A percentile compares a stretch with the other conserved stretches of the same genome.
These are phyloP conservation scores for Euphrasia arctica DNA, from an alignment of 305 asterid genomes.

Conservation along the genomic window DNA sequence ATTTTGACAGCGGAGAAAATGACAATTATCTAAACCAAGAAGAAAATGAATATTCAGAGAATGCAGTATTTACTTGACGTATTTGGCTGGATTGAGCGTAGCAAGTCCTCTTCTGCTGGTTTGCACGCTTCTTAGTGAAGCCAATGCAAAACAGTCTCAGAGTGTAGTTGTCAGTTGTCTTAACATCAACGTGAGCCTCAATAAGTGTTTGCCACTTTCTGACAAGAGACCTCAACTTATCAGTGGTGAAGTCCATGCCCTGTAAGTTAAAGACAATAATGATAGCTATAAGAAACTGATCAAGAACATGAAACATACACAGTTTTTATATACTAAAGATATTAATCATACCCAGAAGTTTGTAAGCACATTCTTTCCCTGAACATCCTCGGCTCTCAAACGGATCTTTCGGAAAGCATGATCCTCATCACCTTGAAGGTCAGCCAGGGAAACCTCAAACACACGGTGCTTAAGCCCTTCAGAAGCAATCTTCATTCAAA, in stretches of 20 bases:
- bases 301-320: not conserved
- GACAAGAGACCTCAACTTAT: slow-evolving; percentile 81
- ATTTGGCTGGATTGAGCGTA: slow-evolving; percentile 90
- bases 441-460: slow-evolving; percentile 82
- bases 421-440: slow-evolving; percentile 79
- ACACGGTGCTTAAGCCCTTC: slow-evolving; percentile 94
- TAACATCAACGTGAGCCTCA: slow-evolving; percentile 94
- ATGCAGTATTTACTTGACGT: slow-evolving; percentile 50
- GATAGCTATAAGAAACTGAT: slow-evolving; percentile 4
- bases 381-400: slow-evolving; percentile 90
- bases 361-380: slow-evolving; percentile 85
- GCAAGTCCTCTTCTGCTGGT: slow-evolving; percentile 93
- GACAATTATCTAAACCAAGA: too few species aligned
- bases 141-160: slow-evolving; percentile 85
- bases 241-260: slow-evolving; percentile 91
- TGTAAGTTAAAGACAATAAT: slow-evolving; percentile 20
- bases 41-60: too few species aligned
- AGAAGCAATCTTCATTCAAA: slow-evolving; percentile 62
- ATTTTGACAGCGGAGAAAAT: too few species aligned
- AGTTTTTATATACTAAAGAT: not conserved
- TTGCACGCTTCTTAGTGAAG: slow-evolving; percentile 81
- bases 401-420: slow-evolving; percentile 82
- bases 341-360: slow-evolving; percentile 72
- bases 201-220: slow-evolving; percentile 81
- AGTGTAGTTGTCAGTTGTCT: slow-evolving; percentile 70